Evolutionary conservation across 192 early-diverging fungal species (phyloP).

Genomic region (Piromyces finnis): DNA sequence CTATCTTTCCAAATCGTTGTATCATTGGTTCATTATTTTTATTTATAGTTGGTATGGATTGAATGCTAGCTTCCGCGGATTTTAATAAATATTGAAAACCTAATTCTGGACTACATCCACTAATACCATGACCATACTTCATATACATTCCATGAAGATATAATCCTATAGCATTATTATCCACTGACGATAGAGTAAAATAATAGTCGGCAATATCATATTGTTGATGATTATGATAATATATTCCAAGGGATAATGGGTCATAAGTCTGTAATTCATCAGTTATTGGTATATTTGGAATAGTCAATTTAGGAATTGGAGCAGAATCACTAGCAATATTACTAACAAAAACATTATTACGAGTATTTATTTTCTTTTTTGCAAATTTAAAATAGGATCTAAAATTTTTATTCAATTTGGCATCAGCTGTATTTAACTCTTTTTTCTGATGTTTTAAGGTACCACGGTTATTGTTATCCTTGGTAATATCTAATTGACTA

Average conservation of each 20-base stretch:
- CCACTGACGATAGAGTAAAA: not conserved
- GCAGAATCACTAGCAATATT: not conserved
- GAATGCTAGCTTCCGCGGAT: not conserved
- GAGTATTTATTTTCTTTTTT: not conserved
- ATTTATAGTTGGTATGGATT: not conserved
- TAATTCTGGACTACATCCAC: not conserved
- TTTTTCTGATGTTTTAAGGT: not conserved
- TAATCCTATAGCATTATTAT: not conserved
- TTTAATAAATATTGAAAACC: not conserved
- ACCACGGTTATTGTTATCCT: not conserved
- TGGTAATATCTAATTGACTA: not conserved
- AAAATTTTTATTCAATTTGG: not conserved
- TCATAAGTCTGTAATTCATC: not conserved
- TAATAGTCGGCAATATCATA: not conserved
- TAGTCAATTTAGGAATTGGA: not conserved
- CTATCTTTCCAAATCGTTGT: too few relatives aligned
- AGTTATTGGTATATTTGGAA: not conserved
- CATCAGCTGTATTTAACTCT: not conserved
- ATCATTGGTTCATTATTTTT: too few relatives aligned
- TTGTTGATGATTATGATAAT: not conserved
- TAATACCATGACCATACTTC: not conserved
- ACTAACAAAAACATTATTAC: not conserved
- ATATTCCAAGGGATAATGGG: not conserved
- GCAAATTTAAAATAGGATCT: not conserved
- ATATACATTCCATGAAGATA: not conserved